phyloP scores from a whole-genome alignment of 1,284 basidiomycete genomes.

The Inonotus obliquus region DNA sequence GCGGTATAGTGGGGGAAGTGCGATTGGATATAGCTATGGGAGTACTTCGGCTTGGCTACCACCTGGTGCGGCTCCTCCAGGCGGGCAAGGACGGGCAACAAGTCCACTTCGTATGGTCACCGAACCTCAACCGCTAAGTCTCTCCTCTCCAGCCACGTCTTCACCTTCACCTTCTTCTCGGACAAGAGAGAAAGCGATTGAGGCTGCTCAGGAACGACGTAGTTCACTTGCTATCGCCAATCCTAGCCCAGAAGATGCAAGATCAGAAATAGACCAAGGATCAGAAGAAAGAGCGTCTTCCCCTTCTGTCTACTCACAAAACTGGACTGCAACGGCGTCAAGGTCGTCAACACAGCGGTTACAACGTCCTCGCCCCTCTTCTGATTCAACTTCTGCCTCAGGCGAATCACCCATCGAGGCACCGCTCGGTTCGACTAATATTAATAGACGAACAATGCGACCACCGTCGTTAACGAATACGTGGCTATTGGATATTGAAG shows the following conservation, averaged over 20 bases:
- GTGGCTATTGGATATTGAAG: constrained; percentile 1
- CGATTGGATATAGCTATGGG: neutral
- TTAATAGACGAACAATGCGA: neutral
- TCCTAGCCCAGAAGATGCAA: neutral
- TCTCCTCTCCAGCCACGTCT: neutral
- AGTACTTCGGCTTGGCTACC: constrained; percentile 3
- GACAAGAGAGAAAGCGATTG: neutral
- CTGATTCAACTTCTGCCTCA: neutral
- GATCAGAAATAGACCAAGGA: neutral
- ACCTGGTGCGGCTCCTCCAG: constrained; percentile 6
- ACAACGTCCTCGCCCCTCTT: neutral
- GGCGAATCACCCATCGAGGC: constrained; percentile 7
- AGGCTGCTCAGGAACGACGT: constrained; percentile 7
- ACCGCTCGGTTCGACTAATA: too few relatives aligned
- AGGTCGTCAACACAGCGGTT: constrained; percentile 10
- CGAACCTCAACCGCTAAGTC: neutral
- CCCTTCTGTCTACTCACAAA: neutral
- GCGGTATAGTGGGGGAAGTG: neutral
- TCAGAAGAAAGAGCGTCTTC: neutral
- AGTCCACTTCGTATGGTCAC: constrained; percentile 10
- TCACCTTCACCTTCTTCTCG: neutral
- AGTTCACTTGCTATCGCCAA: neutral
- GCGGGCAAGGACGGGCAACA: neutral
- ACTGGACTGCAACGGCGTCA: neutral
- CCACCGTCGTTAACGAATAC: neutral